Evolutionary conservation across 2,329 filamentous ascomycete species (phyloP), one percentile per base, ranked within the genome.

Genomic region (Aspergillus phoenicis): DNA sequence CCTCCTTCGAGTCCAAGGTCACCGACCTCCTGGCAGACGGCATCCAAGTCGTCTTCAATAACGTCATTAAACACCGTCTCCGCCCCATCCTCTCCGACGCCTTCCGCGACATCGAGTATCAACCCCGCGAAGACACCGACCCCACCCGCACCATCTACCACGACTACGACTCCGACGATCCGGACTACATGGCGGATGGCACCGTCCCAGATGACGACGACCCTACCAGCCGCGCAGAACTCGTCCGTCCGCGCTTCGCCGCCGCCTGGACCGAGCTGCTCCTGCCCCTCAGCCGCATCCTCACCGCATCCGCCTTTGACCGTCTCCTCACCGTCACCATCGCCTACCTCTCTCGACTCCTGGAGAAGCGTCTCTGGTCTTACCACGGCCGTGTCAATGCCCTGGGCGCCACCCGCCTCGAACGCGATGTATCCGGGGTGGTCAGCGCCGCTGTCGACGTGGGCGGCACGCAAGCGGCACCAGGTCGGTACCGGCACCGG

Each of bases 71-170:
- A 72, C 86, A 88, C 2, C 91, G 93, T 10, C 83, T 99, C 13
- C 88, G 93, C 0, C 91, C 92, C 0, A 88, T 97, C 3, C 83
- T 99, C 10, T 85, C 87, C 17, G 94, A 99, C 61, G 89, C 93
- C 0, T 98, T 98, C 83, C 89, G 93, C 47, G 94, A 98, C 70
- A 86, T 91, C 22, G 93, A 97, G 77, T 99, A 99, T 78, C 84
- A 87, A 8, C 81, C 91, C 3, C 83, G 83, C 1, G 84, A 88
- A 62, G 84, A 87, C 45, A 62, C 64, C 10, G 67, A 73, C 36
- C 62, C 70, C 20, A 65, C 68, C 58, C 68, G 66, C 58, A 67
- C 62, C 33, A 78, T 83, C 26, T 83, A 78, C 24, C 74, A 80
- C 8, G 78, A 80, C 3, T 70, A 72, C 15, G 79, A 77, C 8